A percentile compares a stretch with the other conserved stretches of the same genome.
phyloP scores from a whole-genome alignment of 169 alveolate genomes.

The Miamiensis avidus region DNA sequence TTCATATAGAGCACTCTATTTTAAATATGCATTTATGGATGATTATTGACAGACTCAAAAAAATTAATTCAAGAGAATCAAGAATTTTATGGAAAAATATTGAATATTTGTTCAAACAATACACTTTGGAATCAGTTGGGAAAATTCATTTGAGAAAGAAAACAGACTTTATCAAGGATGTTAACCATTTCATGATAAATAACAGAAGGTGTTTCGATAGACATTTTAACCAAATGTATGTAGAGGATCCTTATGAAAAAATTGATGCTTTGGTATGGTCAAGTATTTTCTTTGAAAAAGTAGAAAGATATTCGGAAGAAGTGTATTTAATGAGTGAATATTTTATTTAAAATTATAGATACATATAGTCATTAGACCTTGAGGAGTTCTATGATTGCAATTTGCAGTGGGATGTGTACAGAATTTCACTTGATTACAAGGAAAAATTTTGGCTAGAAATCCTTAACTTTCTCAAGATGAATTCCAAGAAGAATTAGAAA shows the following conservation, averaged over 20 bases:
- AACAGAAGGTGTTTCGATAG: slow-evolving; percentile 55
- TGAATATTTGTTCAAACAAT: slow-evolving; percentile 41
- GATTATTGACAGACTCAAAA: slow-evolving; percentile 48
- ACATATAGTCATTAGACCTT: slow-evolving; percentile 44
- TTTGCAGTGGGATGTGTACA: slow-evolving; percentile 60
- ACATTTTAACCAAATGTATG: slow-evolving; percentile 59
- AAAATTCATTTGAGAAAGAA: slow-evolving; percentile 65
- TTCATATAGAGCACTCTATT: slow-evolving; percentile 71
- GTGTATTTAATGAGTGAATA: slow-evolving; percentile 72
- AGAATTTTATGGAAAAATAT: slow-evolving; percentile 46
- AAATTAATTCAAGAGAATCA: slow-evolving; percentile 40
- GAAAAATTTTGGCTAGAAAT: slow-evolving; percentile 40
- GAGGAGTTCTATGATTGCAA: slow-evolving; percentile 54
- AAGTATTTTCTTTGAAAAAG: slow-evolving; percentile 66
- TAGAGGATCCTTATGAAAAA: slow-evolving; percentile 54
- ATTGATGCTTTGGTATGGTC: slow-evolving; percentile 75
- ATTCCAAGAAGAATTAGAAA: slow-evolving; percentile 55
- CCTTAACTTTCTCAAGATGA: slow-evolving; percentile 58
- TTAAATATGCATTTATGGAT: slow-evolving; percentile 69
- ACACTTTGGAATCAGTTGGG: slow-evolving; percentile 42
- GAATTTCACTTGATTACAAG: slow-evolving; percentile 52
- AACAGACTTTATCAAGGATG: slow-evolving; percentile 57
- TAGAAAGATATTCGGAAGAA: slow-evolving; percentile 65
- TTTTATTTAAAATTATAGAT: slow-evolving; percentile 47
- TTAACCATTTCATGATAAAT: slow-evolving; percentile 56